Evolutionary conservation across 495 filamentous ascomycete species (phyloP).

Genomic region (Aspergillus leporis): DNA sequence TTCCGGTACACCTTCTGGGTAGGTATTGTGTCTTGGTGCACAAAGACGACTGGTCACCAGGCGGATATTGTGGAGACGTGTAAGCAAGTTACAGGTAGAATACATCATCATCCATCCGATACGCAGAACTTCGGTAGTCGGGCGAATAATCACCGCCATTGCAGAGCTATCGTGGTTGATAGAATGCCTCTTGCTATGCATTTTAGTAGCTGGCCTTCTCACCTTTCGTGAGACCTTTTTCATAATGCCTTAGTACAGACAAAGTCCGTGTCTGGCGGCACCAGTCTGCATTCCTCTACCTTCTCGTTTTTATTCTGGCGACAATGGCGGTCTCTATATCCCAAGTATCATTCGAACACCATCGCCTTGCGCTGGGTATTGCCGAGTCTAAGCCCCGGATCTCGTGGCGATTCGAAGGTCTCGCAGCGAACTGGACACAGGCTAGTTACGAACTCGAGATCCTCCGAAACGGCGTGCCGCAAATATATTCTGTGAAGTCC

Average conservation of each 20-base stretch:
- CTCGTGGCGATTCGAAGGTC: slow-evolving; percentile 18
- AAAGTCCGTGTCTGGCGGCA: too few species aligned
- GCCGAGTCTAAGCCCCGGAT: slow-evolving; percentile 14
- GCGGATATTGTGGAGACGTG: too few species aligned
- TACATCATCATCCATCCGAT: neutral
- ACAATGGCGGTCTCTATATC: slow-evolving; percentile 20
- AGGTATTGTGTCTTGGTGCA: too few species aligned
- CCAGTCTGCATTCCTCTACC: neutral
- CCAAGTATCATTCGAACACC: slow-evolving; percentile 18
- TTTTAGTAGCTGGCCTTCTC: neutral
- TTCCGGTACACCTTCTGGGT: too few species aligned
- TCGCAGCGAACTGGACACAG: slow-evolving; percentile 16
- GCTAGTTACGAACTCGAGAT: slow-evolving; percentile 16
- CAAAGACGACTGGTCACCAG: too few species aligned
- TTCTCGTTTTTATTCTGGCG: neutral
- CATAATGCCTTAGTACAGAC: neutral
- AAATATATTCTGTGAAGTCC: slow-evolving; percentile 12
- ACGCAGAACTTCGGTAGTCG: neutral
- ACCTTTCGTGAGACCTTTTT: too few species aligned
- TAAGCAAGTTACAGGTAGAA: neutral
- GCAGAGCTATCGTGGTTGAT: neutral
- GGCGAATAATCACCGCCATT: neutral
- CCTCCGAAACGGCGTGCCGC: neutral
- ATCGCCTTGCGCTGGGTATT: slow-evolving; percentile 15
- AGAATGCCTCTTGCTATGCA: neutral